These are phyloP conservation scores for Aspergillus quadricinctus DNA, from an alignment of 2,329 filamentous ascomycete species.

Conservation along the genomic window DNA sequence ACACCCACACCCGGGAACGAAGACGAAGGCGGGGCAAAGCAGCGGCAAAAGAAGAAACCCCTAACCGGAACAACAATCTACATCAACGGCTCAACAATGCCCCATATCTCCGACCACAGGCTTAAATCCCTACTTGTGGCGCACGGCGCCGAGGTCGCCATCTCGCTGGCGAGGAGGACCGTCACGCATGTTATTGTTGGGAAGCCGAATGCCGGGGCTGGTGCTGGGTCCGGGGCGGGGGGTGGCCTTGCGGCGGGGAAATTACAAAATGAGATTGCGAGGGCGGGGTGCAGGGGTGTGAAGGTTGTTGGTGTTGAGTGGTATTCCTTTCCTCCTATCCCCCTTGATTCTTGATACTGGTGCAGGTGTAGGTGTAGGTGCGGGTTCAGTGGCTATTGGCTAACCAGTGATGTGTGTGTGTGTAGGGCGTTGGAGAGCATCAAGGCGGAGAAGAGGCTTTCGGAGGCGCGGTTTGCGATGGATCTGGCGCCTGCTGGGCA, in stretches of 20 bases:
- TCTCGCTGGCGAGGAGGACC: too few relatives aligned
- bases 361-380: background rate
- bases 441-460: slow-evolving; percentile 66
- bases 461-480: slow-evolving; percentile 68
- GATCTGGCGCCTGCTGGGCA: slow-evolving; percentile 61
- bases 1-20: too few relatives aligned
- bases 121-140: slow-evolving; percentile 72
- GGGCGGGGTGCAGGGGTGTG: slow-evolving; percentile 63
- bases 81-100: slow-evolving; percentile 82
- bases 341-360: background rate
- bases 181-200: slow-evolving; percentile 87
- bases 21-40: too few relatives aligned
- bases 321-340: slow-evolving; percentile 46
- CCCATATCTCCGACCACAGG: slow-evolving; percentile 77
- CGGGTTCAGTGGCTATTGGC: slow-evolving; percentile 7
- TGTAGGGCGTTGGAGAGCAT: slow-evolving; percentile 77
- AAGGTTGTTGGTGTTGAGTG: slow-evolving; percentile 81
- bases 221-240: slow-evolving; percentile 61
- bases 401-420: too few relatives aligned
- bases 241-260: slow-evolving; percentile 75
- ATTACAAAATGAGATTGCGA: slow-evolving; percentile 72
- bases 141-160: slow-evolving; percentile 64
- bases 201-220: slow-evolving; percentile 45
- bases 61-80: slow-evolving; percentile 69
- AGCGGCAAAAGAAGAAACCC: too few relatives aligned